Evolutionary conservation across 331 rosid species (phyloP), one percentile per base, ranked within the genome.

Genomic region (Prunus yedoensis): DNA sequence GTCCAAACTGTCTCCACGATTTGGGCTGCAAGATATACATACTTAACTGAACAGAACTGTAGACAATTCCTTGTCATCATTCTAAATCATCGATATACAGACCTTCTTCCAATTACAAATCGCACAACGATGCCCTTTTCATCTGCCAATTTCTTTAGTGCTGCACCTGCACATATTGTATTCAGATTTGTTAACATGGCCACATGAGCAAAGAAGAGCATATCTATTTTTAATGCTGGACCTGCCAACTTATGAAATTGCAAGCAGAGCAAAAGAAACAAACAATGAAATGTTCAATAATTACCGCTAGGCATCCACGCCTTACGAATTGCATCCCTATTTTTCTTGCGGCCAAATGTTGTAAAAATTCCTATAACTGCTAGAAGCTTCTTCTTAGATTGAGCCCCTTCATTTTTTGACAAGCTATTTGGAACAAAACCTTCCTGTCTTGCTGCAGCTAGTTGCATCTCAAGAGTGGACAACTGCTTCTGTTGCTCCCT

Each of bases 241-340:
- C 9, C 13, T n/a, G 60, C 58, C 3, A 47, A 51, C 43, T 38
- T 50, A 53, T 14, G 49, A 52, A 23, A 20, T 70, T 63, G 46
- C 18, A 32, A 27, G 43, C 21, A 79, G 60, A 67, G 76, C 17
- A 35, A 12, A n/a, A 45, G 38, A 54, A 53, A 41, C 4, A 72
- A 75, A 49, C 25, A 14, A 16, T n/a, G 56, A 69, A 73, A 70
- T 73, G 73, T 52, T 28, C 46, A 38, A 69, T 43, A n/a, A 72
- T 45, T 72, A 90, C 96, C 96, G 51, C 85, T 79, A 43, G 89
- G 92, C 92, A 90, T 86, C 96, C 92, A 90, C 18, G 92, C 96
- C 86, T 84, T 88, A 18, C 96, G 96, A 66, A 90, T 86, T 59
- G 96, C 91, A 71, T 88, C 91, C 75, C 91, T 86, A 81, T 88